Evolutionary conservation across 2,329 filamentous ascomycete species (phyloP), one percentile per base, ranked within the genome.

Genomic region (Xylaria multiplex): DNA sequence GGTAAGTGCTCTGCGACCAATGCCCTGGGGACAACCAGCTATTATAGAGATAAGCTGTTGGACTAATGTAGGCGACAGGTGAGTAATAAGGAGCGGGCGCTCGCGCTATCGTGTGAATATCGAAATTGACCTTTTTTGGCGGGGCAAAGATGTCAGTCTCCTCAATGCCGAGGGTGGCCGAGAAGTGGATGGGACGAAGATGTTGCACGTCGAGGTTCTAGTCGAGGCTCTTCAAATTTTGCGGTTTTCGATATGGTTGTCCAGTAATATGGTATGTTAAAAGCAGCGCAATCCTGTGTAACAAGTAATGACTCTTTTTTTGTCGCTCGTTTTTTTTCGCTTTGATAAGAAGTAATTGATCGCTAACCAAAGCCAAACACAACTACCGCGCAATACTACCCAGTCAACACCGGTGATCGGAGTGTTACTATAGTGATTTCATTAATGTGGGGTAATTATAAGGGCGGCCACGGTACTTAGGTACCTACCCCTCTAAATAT

Each of bases 331-430:
- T 22, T 35, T 22, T 35, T 52, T 14, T 2, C 7, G 32, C 16
- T 49, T 50, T n/a, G 55, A 42, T 52, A 37, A 35, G n/a, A 24
- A 8, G 37, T 42, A 37, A 48, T 32, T n/a, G 11, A 37, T 9
- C 35, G 11, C 35, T 37, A 8, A 37, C 11, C 35, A 37, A 2
- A 9, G 35, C 40, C 22, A 24, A 56, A 14, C 42, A 37, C 45
- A 61, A 58, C 52, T 67, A 53, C 56, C 64, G 49, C 14, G 52
- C 45, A 46, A 42, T 42, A 58, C 52, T 67, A 53, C 56, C 64
- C 43, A 9, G 52, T 27, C 45, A 46, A 32, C 32, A 61, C 59
- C 59, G 52, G 61, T 49, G 46, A 64, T 64, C 65, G 65, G 61
- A 67, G 61, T 14, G 11, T 19, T 22, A 27, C 27, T 27, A 27